phyloP scores from a whole-genome alignment of 140 eudicot species.

The Artemisia princeps region DNA sequence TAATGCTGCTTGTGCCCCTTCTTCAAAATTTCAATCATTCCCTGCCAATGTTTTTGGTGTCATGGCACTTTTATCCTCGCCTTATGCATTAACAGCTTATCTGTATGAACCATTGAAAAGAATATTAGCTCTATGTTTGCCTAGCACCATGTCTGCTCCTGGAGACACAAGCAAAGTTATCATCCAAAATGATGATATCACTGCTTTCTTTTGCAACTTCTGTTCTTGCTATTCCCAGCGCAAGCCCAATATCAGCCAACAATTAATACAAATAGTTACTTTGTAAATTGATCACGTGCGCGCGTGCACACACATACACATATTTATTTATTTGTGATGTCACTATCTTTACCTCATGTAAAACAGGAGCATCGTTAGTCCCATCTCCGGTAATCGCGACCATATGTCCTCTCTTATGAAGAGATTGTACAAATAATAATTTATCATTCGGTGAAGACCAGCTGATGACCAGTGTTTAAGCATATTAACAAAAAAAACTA shows the following conservation, averaged over 20 bases:
- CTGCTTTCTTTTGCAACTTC: constrained; percentile 84
- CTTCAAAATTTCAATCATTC: constrained; percentile 4
- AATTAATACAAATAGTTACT: constrained; percentile 1
- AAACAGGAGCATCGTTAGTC: constrained; percentile 92
- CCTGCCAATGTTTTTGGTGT: constrained; percentile 18
- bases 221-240: constrained; percentile 87
- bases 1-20: not conserved
- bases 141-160: too few relatives aligned
- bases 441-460: constrained; percentile 92
- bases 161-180: too few relatives aligned
- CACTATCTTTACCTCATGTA: constrained; percentile 57
- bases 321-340: too few relatives aligned
- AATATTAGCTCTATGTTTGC: too few relatives aligned
- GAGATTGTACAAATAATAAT: constrained; percentile 79
- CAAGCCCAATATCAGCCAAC: constrained; percentile 93
- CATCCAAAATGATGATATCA: too few relatives aligned
- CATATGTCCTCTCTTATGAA: constrained; percentile 73
- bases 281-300: not conserved
- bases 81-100: too few relatives aligned
- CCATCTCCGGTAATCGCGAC: constrained; percentile 98
- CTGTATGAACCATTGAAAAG: too few relatives aligned
- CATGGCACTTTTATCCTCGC: not conserved
- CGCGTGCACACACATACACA: too few relatives aligned
- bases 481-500: too few relatives aligned
- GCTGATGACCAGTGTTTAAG: constrained; percentile 32